Evolutionary conservation across 805 yeast genomes (phyloP).

Genomic region (Candida krabiensis): DNA sequence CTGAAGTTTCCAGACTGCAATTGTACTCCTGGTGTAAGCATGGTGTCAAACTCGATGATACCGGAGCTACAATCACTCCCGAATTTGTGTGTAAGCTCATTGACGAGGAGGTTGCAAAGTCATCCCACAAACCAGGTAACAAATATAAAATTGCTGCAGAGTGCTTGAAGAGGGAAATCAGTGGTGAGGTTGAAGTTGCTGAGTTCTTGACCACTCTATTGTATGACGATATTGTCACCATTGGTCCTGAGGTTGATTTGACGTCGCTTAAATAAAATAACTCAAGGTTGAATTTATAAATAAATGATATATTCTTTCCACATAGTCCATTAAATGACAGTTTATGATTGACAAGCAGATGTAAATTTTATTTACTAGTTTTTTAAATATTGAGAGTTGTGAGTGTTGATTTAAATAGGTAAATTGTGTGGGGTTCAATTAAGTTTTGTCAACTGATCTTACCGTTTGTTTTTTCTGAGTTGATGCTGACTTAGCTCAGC

Average conservation of each 20-base stretch:
- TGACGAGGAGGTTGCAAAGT: slow-evolving; percentile 58
- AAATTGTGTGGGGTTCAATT: too few species aligned
- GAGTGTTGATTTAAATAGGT: too few species aligned
- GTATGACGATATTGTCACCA: slow-evolving; percentile 68
- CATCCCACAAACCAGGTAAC: slow-evolving; percentile 57
- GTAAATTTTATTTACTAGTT: too few species aligned
- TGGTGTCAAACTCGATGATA: slow-evolving; percentile 56
- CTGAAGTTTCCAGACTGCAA: slow-evolving; percentile 83
- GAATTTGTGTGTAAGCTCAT: slow-evolving; percentile 57
- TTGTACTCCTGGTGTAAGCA: slow-evolving; percentile 84
- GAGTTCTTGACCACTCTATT: slow-evolving; percentile 77
- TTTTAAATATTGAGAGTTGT: too few species aligned
- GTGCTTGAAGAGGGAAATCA: slow-evolving; percentile 70
- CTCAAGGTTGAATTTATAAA: not conserved
- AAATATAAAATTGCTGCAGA: slow-evolving; percentile 69
- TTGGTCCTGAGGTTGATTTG: slow-evolving; percentile 34
- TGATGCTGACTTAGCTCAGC: slow-evolving; percentile 23
- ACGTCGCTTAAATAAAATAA: slow-evolving; percentile 24
- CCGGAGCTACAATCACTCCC: slow-evolving; percentile 58
- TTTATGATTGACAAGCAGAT: slow-evolving; percentile 1
- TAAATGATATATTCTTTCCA: not conserved
- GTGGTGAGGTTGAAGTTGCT: slow-evolving; percentile 63
- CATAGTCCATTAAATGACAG: not conserved
- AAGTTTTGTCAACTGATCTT: too few species aligned
- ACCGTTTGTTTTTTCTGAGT: too few species aligned